phyloP scores from a whole-genome alignment of 345 rosid genomes.

The Murraya koenigii region DNA sequence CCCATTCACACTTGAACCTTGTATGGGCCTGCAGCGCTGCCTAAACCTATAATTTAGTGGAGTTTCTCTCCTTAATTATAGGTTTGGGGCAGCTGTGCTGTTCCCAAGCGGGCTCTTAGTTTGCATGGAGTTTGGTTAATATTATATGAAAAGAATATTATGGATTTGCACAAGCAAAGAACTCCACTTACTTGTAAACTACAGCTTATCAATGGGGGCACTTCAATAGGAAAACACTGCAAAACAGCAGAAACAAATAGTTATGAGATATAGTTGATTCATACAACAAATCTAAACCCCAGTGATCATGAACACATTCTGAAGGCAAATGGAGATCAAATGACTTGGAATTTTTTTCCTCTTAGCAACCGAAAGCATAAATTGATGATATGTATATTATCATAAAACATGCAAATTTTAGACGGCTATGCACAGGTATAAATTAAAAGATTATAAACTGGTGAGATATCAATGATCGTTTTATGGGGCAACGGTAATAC shows the following conservation, averaged over 20 bases:
- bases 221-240: slow-evolving; percentile 89
- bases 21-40: too few species aligned
- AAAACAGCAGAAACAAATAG: slow-evolving; percentile 10
- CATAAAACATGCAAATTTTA: background rate
- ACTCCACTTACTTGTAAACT: slow-evolving; percentile 64
- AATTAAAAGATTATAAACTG: background rate
- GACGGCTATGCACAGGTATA: background rate
- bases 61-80: too few species aligned
- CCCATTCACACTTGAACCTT: background rate
- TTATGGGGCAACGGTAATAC: too few species aligned
- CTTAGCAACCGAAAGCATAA: slow-evolving; percentile 11
- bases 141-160: background rate
- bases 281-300: background rate
- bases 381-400: background rate
- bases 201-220: slow-evolving; percentile 77
- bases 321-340: background rate
- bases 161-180: slow-evolving; percentile 15
- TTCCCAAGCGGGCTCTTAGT: background rate
- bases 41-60: too few species aligned
- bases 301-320: background rate
- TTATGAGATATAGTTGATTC: slow-evolving; percentile 14
- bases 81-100: too few species aligned
- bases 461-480: background rate
- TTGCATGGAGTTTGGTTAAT: background rate
- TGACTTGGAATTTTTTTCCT: background rate